phyloP scores from a whole-genome alignment of 2,329 filamentous ascomycete genomes.

The Phialemoniopsis sp. region DNA sequence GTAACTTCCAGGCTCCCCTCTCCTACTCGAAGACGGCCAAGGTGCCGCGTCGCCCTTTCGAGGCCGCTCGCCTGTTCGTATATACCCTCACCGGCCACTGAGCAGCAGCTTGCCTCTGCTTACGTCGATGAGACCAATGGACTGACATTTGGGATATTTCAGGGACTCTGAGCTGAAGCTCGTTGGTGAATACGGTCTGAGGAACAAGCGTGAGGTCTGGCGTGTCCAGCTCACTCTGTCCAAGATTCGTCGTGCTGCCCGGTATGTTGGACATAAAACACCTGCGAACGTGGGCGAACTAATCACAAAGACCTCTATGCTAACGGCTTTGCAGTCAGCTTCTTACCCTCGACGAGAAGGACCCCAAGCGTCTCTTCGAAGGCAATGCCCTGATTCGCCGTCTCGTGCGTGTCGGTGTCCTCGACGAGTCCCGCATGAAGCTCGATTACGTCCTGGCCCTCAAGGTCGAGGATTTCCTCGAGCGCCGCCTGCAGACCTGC shows the following conservation, averaged over 20 bases:
- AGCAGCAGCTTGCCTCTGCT: conserved; percentile 96
- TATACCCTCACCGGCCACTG: conserved; percentile 62
- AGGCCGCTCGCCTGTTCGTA: conserved; percentile 99
- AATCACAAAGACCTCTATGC: conserved; percentile 15
- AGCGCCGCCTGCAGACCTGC: conserved; percentile 98
- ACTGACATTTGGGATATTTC: conserved; percentile 57
- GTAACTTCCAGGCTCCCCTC: conserved; percentile 36
- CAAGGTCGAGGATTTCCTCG: conserved; percentile 99
- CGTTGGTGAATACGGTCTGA: conserved; percentile 98
- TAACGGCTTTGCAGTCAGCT: conserved; percentile 69
- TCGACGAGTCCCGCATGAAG: conserved; percentile 99
- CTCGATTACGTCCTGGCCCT: conserved; percentile 99
- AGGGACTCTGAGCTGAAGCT: conserved; percentile 99
- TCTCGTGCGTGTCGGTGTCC: conserved; percentile 98
- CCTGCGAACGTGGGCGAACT: neutral
- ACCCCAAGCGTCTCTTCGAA: conserved; percentile 99
- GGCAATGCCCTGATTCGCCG: conserved; percentile 99
- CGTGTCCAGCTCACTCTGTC: conserved; percentile 98
- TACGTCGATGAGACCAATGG: conserved; percentile 77
- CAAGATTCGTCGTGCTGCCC: conserved; percentile 99
- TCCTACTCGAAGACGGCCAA: conserved; percentile 99
- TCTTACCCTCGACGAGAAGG: conserved; percentile 99
- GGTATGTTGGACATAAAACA: conserved; percentile 54
- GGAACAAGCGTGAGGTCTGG: conserved; percentile 99
- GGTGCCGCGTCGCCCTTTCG: conserved; percentile 92